A percentile compares a stretch with the other conserved stretches of the same genome.
Evolutionary conservation across 2,329 filamentous ascomycete genomes (phyloP).

Genomic region (Xylaria sp.): DNA sequence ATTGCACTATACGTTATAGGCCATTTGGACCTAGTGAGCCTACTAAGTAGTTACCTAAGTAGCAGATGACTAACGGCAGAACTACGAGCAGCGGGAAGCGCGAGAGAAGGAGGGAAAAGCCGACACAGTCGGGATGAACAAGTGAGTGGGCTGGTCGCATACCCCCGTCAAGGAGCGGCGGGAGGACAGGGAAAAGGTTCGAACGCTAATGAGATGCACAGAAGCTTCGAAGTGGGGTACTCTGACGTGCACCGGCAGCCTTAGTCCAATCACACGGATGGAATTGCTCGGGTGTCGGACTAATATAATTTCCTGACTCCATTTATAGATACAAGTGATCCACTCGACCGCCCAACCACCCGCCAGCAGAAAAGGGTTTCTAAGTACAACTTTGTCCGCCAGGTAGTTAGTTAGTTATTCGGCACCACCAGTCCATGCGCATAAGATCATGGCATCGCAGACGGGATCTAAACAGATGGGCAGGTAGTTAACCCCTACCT

Average conservation of each 20-base stretch:
- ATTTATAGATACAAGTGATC: constrained; percentile 18
- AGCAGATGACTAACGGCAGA: constrained; percentile 21
- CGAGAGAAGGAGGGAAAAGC: constrained; percentile 31
- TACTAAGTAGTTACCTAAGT: neutral
- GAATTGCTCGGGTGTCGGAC: constrained; percentile 16
- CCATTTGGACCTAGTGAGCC: no score
- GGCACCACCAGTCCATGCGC: neutral
- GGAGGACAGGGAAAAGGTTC: constrained; percentile 2
- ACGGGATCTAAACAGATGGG: no score
- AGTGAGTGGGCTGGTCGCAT: constrained; percentile 32
- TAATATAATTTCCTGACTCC: constrained; percentile 28
- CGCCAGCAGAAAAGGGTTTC: neutral
- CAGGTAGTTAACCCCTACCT: no score
- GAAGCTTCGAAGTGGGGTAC: constrained; percentile 17
- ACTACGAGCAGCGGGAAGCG: constrained; percentile 13
- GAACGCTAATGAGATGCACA: neutral
- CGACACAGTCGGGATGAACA: neutral
- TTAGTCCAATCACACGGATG: constrained; percentile 12
- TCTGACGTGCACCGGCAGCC: constrained; percentile 29
- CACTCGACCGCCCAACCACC: neutral
- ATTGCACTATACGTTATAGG: no score
- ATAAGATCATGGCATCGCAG: neutral
- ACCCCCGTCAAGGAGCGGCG: constrained; percentile 16
- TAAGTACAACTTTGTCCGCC: neutral
- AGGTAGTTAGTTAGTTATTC: no score